phyloP scores from a whole-genome alignment of 2,329 filamentous ascomycete species.

The Pseudocercospora crystallina region DNA sequence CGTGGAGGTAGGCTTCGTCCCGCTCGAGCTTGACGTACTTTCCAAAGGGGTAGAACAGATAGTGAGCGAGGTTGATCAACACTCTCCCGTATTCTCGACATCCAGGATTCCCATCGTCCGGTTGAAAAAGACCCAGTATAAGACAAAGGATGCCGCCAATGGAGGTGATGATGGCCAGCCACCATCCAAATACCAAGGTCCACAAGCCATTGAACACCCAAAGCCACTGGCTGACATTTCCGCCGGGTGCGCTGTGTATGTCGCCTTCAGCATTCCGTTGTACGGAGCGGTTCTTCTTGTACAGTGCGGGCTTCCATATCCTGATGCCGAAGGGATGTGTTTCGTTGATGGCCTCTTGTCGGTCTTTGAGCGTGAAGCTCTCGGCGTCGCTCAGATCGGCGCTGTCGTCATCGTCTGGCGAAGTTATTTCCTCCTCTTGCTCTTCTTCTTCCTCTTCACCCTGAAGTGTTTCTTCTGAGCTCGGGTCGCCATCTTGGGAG shows the following conservation, averaged over 20 bases:
- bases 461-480: conserved; percentile 42
- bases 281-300: conserved; percentile 96
- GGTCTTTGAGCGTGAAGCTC: conserved; percentile 95
- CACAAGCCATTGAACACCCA: conserved; percentile 86
- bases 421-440: conserved; percentile 45
- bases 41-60: conserved; percentile 94
- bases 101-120: conserved; percentile 63
- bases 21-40: conserved; percentile 92
- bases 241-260: conserved; percentile 91
- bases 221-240: conserved; percentile 79
- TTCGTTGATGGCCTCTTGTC: conserved; percentile 96
- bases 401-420: conserved; percentile 56
- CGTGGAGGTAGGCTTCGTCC: conserved; percentile 89
- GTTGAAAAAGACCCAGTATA: conserved; percentile 70
- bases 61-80: conserved; percentile 78
- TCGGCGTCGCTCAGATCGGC: conserved; percentile 83
- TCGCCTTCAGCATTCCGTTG: conserved; percentile 95
- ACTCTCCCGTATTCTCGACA: conserved; percentile 82
- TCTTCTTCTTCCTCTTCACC: conserved; percentile 40
- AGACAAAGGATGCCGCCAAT: conserved; percentile 76
- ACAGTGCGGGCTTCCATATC: conserved; percentile 97
- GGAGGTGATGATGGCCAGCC: conserved; percentile 77
- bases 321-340: conserved; percentile 98
- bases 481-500: conserved; percentile 26
- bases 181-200: conserved; percentile 94